phyloP scores from a whole-genome alignment of 805 yeast species.

The Yarrowia divulgata region DNA sequence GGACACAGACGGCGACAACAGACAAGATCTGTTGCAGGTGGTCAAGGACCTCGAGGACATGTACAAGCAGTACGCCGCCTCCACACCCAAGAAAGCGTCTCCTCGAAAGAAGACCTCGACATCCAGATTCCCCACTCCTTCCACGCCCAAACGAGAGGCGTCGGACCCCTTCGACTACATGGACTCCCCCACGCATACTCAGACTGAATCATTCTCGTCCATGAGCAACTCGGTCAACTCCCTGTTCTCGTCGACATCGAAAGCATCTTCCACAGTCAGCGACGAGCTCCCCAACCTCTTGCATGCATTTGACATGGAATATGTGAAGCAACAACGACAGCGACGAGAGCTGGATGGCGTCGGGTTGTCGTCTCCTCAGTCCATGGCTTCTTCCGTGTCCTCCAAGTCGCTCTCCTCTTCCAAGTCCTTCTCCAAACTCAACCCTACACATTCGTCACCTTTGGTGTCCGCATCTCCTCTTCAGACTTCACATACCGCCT shows the following conservation, averaged over 20 bases:
- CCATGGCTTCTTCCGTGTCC: conserved; percentile 18
- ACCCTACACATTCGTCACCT: conserved; percentile 29
- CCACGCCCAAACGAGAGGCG: conserved; percentile 25
- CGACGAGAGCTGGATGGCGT: conserved; percentile 25
- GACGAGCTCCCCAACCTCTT: conserved; percentile 46
- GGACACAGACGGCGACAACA: conserved; percentile 41
- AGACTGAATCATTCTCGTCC: conserved; percentile 38
- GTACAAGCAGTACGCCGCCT: conserved; percentile 41
- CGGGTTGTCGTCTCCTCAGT: conserved; percentile 19
- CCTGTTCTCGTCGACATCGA: conserved; percentile 38
- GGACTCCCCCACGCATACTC: conserved; percentile 35
- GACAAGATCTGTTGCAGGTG: conserved; percentile 43
- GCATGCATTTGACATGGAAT: conserved; percentile 45
- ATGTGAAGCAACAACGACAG: conserved; percentile 40
- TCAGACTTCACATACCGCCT: conserved; percentile 11
- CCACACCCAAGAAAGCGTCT: conserved; percentile 17
- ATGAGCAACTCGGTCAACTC: conserved; percentile 39
- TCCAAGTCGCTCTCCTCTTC: conserved; percentile 31
- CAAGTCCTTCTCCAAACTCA: conserved; percentile 23
- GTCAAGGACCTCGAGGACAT: conserved; percentile 44
- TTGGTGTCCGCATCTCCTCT: conserved; percentile 24
- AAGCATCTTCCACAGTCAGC: conserved; percentile 41
- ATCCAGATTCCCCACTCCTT: conserved; percentile 20
- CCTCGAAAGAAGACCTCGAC: conserved; percentile 21
- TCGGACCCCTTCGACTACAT: conserved; percentile 27